phyloP scores from a whole-genome alignment of 495 filamentous ascomycete genomes.

The Xylaria cubensis region DNA sequence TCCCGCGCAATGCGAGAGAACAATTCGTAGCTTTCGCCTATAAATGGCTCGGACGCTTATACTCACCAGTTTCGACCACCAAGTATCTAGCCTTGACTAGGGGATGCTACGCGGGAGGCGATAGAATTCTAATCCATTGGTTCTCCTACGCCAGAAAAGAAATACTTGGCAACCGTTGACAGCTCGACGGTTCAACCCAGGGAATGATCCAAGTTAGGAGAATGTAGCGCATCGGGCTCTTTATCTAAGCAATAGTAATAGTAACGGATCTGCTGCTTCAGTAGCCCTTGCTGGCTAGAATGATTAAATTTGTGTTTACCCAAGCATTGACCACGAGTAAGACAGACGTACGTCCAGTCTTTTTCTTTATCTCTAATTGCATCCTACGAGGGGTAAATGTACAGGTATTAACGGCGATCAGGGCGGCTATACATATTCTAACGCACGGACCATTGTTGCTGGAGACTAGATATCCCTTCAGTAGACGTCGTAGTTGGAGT shows the following conservation, averaged over 20 bases:
- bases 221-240: neutral
- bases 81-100: neutral
- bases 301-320: slow-evolving; percentile 39
- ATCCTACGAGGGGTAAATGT: neutral
- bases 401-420: slow-evolving; percentile 59
- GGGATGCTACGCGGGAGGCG: no score
- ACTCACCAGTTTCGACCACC: neutral
- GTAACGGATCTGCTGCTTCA: slow-evolving; percentile 57
- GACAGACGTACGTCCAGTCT: neutral
- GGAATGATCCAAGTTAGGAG: neutral
- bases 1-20: no score
- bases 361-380: neutral
- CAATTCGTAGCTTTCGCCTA: neutral
- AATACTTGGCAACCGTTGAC: neutral
- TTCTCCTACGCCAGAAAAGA: neutral
- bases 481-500: slow-evolving; percentile 62
- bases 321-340: slow-evolving; percentile 56
- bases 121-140: neutral
- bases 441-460: slow-evolving; percentile 67
- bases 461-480: slow-evolving; percentile 66
- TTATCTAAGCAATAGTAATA: slow-evolving; percentile 61
- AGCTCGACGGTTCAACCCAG: neutral
- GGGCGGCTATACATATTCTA: slow-evolving; percentile 50
- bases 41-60: no score
- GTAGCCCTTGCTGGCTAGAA: slow-evolving; percentile 66